Base-by-base conservation (phyloP, 106 monocot genomes). In the Allium cepa region DNA sequence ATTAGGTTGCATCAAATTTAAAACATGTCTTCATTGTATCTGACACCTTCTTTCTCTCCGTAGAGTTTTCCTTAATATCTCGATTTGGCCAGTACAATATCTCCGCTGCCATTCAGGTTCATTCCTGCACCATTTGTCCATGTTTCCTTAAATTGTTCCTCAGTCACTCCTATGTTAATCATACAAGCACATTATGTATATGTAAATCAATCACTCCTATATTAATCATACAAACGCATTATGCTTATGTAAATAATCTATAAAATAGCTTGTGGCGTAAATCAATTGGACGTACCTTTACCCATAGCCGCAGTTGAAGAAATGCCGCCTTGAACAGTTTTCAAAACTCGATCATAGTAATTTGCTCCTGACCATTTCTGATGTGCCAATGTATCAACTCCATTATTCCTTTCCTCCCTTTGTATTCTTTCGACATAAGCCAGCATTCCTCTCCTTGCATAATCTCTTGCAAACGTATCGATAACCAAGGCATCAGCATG, bases 301-400 rank as follows among this genome's bases (percentile, higher is more conserved):
- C 85, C 95, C 95, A 95, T 95, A 77, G 95, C 95, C 7, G 94
- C 95, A 22, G 95, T 95, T 36, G 95, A 95, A 48, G 91, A 85
- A 64, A 95, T 91, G 18, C 95, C 95, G 18, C 95, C 95, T 76
- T 95, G 95, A 26, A 95, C 91, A 13, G 95, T 91, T 88, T 78
- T 95, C 26, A 91, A 83, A 47, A 85, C 79, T 73, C 76, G 68
- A 28, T 95, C 95, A 47, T 95, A 91, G 70, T 88, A 95, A 53
- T 91, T 95, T 0, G 94, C 94, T 6, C 94, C 94, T 8, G 94
- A 87, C 95, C 95, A 95, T 76, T 91, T 91, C 83, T 95, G 95
- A 63, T 95, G 95, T 11, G 85, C 88, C 68, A 95, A 68, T 3
- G 95, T 95, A 9, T 95, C 95, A 10, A 95, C 91, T 9, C 77